Percentiles rank a stretch among this genome's conserved stretches.
Conservation (phyloP, 441 rosid species). For the Manihot esculenta region DNA sequence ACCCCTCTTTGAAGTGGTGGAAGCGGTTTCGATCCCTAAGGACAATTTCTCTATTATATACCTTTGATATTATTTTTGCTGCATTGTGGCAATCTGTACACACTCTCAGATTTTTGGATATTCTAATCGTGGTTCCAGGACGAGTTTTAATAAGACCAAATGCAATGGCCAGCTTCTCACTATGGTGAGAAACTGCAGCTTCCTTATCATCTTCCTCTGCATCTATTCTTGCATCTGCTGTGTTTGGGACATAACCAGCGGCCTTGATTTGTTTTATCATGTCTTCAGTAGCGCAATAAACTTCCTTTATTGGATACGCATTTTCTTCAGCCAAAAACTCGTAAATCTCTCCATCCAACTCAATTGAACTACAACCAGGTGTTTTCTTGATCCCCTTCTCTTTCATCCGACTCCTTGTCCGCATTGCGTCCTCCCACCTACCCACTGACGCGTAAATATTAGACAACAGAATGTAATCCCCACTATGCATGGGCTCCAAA, state of each 20-base stretch:
- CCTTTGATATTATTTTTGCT: constrained; percentile 10
- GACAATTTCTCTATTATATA: constrained; percentile 12
- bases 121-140: constrained; percentile 14
- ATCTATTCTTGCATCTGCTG: constrained; percentile 15
- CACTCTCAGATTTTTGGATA: constrained; percentile 9
- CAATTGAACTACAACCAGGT: constrained; percentile 16
- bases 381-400: constrained; percentile 15
- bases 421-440: constrained; percentile 16
- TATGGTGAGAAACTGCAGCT: constrained; percentile 18
- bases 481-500: constrained; percentile 19
- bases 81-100: constrained; percentile 21
- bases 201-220: constrained; percentile 21
- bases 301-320: not conserved
- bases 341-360: constrained; percentile 14
- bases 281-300: constrained; percentile 1
- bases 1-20: constrained; percentile 21
- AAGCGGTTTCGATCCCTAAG: constrained; percentile 18
- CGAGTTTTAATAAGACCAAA: constrained; percentile 17
- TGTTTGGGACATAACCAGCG: constrained; percentile 12
- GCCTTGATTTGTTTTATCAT: constrained; percentile 12
- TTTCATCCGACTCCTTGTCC: constrained; percentile 12
- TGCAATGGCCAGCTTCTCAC: constrained; percentile 20
- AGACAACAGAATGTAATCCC: constrained; percentile 16
- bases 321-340: constrained; percentile 16
- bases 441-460: constrained; percentile 16